Base-by-base conservation (phyloP, 2,329 filamentous ascomycete genomes). In the Coniochaeta sp. region DNA sequence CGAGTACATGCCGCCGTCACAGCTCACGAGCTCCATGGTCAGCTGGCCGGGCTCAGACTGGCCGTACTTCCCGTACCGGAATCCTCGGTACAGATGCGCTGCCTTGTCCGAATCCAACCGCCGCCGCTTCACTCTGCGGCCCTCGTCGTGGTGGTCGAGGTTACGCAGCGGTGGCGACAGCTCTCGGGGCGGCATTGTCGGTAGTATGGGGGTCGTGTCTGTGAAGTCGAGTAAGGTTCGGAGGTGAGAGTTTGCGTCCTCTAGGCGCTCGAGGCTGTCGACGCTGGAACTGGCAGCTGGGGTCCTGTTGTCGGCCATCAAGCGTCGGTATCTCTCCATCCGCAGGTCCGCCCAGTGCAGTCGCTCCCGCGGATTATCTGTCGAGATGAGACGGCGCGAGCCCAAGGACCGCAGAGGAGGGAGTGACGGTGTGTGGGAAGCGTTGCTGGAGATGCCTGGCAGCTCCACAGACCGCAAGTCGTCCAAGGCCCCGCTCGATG, bases 11-110 rank as follows among this genome's bases (percentile, higher is more conserved):
- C 93, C 92, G 44, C 91, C 92, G 72, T 97, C 93, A 70, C 92
- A 97, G 77, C 88, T 95, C 57, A 90, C 83, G 63, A 97, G 87
- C 70, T 96, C 90, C 90, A 97, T 91, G 63, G 83, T 88, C 68
- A 97, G 77, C 64, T 84, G 82, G 3, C 92, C 93, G 0, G 91
- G 84, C 62, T 95, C 89, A 17, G 96, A 89, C 73, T 96, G 93
- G 19, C 93, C 93, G 71, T 89, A 91, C 67, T 87, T 87, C 24
- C 93, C 93, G 71, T 97, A 98, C 63, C 84, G 87, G 70, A 93
- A 90, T 1, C 81, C 83, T 62, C 75, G 77, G 65, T 79, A 81
- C 43, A 71, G 71, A 7, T 78, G 73, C 28, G 78, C 73, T 16
- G 79, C 73, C 55, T 80, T 79, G 63, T 89, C 87, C 1, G 83